These are phyloP conservation scores for Pichia sp. DNA, from an alignment of 1,139 yeast genomes.

Conservation along the genomic window DNA sequence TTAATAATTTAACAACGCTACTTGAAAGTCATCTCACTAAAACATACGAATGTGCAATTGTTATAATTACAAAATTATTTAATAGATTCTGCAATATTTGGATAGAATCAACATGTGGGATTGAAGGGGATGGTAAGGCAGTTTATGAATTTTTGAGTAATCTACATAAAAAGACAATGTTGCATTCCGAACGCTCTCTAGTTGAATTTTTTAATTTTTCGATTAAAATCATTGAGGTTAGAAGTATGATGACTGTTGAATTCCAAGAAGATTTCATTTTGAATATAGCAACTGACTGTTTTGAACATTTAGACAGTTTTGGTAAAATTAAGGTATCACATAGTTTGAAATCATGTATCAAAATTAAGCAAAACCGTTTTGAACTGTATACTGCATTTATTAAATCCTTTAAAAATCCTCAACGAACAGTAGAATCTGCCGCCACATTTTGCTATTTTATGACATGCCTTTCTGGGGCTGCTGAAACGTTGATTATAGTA, in stretches of 20 bases:
- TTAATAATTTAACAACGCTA: conserved; percentile 6
- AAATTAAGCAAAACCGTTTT: conserved; percentile 24
- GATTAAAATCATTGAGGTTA: background rate
- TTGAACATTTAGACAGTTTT: conserved; percentile 16
- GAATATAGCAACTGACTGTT: background rate
- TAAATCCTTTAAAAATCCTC: conserved; percentile 33
- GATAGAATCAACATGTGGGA: conserved; percentile 10
- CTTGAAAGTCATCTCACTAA: conserved; percentile 16
- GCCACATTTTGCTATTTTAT: conserved; percentile 38
- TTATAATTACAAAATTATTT: conserved; percentile 10
- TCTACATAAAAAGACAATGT: conserved; percentile 12
- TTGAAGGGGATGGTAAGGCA: conserved; percentile 13
- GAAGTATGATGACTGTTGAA: background rate
- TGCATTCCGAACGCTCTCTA: conserved; percentile 12
- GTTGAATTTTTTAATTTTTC: conserved; percentile 12
- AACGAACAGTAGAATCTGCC: conserved; percentile 35
- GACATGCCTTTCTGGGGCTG: conserved; percentile 29
- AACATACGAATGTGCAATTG: conserved; percentile 17
- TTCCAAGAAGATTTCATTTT: background rate
- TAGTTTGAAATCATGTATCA: conserved; percentile 15
- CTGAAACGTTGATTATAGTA: conserved; percentile 31
- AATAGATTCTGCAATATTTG: conserved; percentile 5
- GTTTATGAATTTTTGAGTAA: conserved; percentile 12
- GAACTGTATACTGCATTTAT: conserved; percentile 32
- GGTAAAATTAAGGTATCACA: conserved; percentile 13